Base-by-base conservation (phyloP, 768 basidiomycete species). In the Psilocybe sp. region DNA sequence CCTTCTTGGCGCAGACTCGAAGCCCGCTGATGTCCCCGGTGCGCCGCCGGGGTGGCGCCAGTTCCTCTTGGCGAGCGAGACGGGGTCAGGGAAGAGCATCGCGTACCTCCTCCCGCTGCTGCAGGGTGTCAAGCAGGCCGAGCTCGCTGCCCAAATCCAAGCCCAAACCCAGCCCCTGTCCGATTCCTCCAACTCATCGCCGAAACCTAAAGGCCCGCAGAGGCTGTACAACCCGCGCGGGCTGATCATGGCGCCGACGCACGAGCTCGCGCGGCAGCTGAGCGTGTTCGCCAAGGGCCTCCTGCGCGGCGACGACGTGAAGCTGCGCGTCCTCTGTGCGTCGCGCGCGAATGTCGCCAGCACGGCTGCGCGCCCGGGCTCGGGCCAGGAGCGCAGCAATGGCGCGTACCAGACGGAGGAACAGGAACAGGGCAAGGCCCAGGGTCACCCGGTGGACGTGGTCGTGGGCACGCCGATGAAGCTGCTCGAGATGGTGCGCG, bases 1-100 rank as follows among this genome's bases (percentile, higher is more conserved):
- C 89, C 46, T 66, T 69, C 19, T 44, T 37, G 44, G 6, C 39
- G 19, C 33, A 51, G 60, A 13, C 32, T 53, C 33, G 18, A 46
- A 52, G 28, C 51, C 58, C 66, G 51, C 35, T 9, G 15, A 36
- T 20, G 37, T 31, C 3, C 15, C 18, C 13, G 18, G 42, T 11
- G 37, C 35, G 13, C n/a, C 40, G 11, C 16, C 31, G 4, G 61
- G 61, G 19, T 75, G 70, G 61, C 69, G 71, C 40, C 72, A 82
- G 42, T 85, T 77, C 55, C 77, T 96, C 5, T 75, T 96, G 1
- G 93, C 91, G 0, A 85, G 88, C 0, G 92, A 95, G 66, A 96
- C 92, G 0, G 93, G 94, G 13, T 92, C 91, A 0, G 93, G 92
- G 1, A 96, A 96, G 70, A 92, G 89, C 2, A 79, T 95, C 23